phyloP scores from a whole-genome alignment of 768 basidiomycete species.

The Termitomyces sp. region DNA sequence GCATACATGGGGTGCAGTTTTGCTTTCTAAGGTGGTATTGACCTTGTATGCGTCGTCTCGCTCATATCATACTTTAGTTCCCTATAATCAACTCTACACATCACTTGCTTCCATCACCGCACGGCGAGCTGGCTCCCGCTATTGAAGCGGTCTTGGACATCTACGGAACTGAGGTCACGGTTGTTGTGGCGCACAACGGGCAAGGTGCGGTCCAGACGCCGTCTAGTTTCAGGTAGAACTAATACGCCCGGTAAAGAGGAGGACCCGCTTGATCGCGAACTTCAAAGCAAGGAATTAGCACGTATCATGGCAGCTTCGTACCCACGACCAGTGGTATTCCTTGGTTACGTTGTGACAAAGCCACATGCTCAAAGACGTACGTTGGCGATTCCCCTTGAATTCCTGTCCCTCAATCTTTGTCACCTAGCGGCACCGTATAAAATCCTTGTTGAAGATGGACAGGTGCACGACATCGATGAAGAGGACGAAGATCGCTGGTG shows the following conservation, averaged over 20 bases:
- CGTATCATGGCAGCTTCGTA: constrained; percentile 68
- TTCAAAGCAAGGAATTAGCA: constrained; percentile 78
- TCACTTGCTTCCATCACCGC: constrained; percentile 81
- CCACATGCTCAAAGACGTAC: constrained; percentile 59
- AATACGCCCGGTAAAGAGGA: constrained; percentile 51
- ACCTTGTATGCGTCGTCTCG: background rate
- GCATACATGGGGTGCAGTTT: constrained; percentile 85
- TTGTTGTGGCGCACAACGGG: constrained; percentile 88
- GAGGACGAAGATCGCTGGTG: constrained; percentile 78
- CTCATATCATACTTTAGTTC: constrained; percentile 41
- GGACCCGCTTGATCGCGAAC: constrained; percentile 80
- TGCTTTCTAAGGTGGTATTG: constrained; percentile 63
- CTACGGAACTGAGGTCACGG: constrained; percentile 70
- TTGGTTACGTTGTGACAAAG: constrained; percentile 75
- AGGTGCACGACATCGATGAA: constrained; percentile 73
- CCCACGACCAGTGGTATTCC: constrained; percentile 70
- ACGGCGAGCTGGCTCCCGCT: constrained; percentile 83
- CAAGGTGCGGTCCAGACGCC: constrained; percentile 47
- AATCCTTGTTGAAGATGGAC: constrained; percentile 70
- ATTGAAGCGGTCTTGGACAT: constrained; percentile 83
- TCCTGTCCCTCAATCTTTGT: constrained; percentile 4
- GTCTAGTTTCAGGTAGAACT: background rate
- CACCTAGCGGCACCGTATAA: constrained; percentile 66
- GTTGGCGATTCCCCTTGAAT: constrained; percentile 19
- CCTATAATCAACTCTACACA: constrained; percentile 85